Percentiles rank a stretch among this genome's conserved stretches.
phyloP scores from a whole-genome alignment of 345 rosid genomes.

The Zanthoxylum bungeanum region DNA sequence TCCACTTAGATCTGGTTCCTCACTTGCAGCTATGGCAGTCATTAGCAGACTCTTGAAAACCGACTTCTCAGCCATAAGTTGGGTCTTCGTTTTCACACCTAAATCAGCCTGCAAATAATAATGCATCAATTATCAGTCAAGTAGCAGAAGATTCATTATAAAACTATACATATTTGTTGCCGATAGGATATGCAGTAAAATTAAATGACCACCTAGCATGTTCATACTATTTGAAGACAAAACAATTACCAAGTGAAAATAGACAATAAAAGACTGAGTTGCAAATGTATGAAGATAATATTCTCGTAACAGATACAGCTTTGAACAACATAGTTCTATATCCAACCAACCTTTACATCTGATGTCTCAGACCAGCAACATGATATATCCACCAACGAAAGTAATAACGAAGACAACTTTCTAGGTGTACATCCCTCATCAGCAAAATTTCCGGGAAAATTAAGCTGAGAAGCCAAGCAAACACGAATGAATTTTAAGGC shows the following conservation, averaged over 20 bases:
- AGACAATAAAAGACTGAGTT: neutral
- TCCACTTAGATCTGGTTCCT: slow-evolving; percentile 74
- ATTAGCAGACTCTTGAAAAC: slow-evolving; percentile 87
- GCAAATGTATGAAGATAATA: slow-evolving; percentile 4
- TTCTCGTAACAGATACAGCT: slow-evolving; percentile 7
- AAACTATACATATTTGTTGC: too few species aligned
- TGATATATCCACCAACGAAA: slow-evolving; percentile 66
- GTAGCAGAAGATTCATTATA: neutral
- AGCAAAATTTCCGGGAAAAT: slow-evolving; percentile 79
- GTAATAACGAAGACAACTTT: slow-evolving; percentile 61
- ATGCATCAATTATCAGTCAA: slow-evolving; percentile 2
- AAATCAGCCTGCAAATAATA: slow-evolving; percentile 74
- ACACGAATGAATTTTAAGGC: slow-evolving; percentile 85
- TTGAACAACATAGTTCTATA: neutral
- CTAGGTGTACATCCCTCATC: slow-evolving; percentile 67
- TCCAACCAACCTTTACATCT: slow-evolving; percentile 71
- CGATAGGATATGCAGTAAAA: neutral
- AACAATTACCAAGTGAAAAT: neutral
- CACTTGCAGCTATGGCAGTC: slow-evolving; percentile 83
- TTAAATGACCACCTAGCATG: neutral
- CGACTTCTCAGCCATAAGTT: slow-evolving; percentile 96
- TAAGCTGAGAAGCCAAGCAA: slow-evolving; percentile 91
- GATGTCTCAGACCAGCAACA: slow-evolving; percentile 72
- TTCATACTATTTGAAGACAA: neutral
- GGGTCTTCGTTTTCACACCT: slow-evolving; percentile 99